Percentiles rank a stretch among this genome's conserved stretches.
These are phyloP conservation scores for Salvia miltiorrhiza DNA, from an alignment of 257 asterid genomes.

Conservation along the genomic window DNA sequence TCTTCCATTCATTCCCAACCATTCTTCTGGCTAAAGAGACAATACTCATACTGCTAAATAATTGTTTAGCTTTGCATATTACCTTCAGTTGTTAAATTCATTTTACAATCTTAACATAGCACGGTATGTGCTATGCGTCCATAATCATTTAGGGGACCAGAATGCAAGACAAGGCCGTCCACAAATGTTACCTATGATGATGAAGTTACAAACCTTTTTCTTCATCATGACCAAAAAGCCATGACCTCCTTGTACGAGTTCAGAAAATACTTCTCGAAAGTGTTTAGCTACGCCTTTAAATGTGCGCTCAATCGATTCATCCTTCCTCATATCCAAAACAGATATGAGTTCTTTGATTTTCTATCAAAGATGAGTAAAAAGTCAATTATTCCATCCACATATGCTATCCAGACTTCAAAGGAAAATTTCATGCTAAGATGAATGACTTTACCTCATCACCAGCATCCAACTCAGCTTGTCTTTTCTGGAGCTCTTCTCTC, in stretches of 20 bases:
- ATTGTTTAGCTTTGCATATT: not conserved
- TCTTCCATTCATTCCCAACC: no score
- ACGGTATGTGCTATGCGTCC: not conserved
- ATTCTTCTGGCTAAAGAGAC: no score
- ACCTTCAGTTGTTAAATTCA: not conserved
- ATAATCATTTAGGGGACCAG: conserved; percentile 16
- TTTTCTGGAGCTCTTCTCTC: conserved; percentile 86
- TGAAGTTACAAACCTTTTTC: conserved; percentile 69
- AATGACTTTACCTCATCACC: conserved; percentile 81
- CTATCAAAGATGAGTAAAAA: conserved; percentile 40
- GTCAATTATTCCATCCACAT: conserved; percentile 10
- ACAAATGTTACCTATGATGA: conserved; percentile 7
- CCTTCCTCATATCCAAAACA: conserved; percentile 96
- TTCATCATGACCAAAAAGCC: conserved; percentile 93
- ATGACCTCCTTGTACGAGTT: conserved; percentile 98
- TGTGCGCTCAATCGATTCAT: conserved; percentile 97
- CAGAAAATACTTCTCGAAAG: conserved; percentile 94
- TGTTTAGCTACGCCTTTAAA: conserved; percentile 97
- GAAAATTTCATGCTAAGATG: conserved; percentile 8
- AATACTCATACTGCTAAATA: not conserved
- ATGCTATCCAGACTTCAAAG: conserved; percentile 1
- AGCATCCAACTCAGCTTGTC: conserved; percentile 95
- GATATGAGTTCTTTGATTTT: conserved; percentile 94
- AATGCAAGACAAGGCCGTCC: not conserved
- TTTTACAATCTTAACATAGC: not conserved